A percentile compares a stretch with the other conserved stretches of the same genome.
Conservation (phyloP, 352 stramenopile species). For the Phytophthora citricola region DNA sequence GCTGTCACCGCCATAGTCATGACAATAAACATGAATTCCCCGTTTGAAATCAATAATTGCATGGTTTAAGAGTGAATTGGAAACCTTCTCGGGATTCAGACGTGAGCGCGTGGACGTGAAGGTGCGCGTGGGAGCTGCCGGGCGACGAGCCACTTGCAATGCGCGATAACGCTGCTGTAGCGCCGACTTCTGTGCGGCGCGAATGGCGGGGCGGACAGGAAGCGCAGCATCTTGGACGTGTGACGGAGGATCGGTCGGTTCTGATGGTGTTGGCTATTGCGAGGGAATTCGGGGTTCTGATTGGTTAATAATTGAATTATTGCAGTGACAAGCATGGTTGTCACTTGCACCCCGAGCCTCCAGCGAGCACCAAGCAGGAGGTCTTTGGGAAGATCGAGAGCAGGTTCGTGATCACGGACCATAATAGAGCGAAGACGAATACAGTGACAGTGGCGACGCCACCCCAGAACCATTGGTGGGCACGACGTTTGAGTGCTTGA, state of each 20-base stretch:
- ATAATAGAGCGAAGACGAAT: slow-evolving; percentile 55
- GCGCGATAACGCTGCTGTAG: slow-evolving; percentile 29
- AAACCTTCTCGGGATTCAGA: slow-evolving; percentile 67
- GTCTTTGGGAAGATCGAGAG: slow-evolving; percentile 65
- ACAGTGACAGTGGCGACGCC: slow-evolving; percentile 45
- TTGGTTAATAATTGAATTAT: slow-evolving; percentile 20
- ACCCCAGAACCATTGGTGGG: slow-evolving; percentile 38
- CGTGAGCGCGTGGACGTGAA: slow-evolving; percentile 59
- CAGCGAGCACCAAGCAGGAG: slow-evolving; percentile 62
- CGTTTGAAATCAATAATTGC: not conserved
- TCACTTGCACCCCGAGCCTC: slow-evolving; percentile 54
- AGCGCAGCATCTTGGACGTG: slow-evolving; percentile 45
- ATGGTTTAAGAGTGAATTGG: not conserved
- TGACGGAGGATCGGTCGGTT: slow-evolving; percentile 13
- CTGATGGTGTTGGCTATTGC: slow-evolving; percentile 11
- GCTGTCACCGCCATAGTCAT: slow-evolving; percentile 21
- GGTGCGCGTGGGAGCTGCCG: slow-evolving; percentile 24
- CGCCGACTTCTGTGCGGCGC: slow-evolving; percentile 32
- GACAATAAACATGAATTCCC: slow-evolving; percentile 8
- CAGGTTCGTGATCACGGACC: slow-evolving; percentile 65
- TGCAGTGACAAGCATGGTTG: slow-evolving; percentile 23
- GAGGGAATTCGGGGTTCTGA: not conserved
- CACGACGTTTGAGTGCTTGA: slow-evolving; percentile 51
- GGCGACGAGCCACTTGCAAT: slow-evolving; percentile 33
- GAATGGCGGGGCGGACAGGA: slow-evolving; percentile 29